Percentiles rank a stretch among this genome's conserved stretches.
phyloP scores from a whole-genome alignment of 1,284 basidiomycete genomes.

The Ganoderma boninense region DNA sequence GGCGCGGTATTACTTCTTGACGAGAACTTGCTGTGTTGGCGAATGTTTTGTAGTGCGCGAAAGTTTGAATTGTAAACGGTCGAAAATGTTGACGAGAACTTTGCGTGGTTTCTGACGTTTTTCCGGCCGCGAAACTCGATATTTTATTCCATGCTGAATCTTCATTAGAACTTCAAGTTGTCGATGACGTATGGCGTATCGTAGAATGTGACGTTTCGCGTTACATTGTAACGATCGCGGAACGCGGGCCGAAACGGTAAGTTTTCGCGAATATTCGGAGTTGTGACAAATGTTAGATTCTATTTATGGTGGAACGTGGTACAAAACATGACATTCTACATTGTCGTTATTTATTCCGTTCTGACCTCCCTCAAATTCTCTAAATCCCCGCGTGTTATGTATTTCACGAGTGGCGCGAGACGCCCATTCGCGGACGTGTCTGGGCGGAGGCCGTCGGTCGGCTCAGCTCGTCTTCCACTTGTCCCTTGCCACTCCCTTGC shows the following conservation, averaged over 20 bases:
- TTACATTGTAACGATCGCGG: not conserved
- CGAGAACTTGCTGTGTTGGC: not conserved
- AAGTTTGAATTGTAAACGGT: not conserved
- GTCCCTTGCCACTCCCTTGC: too few species aligned
- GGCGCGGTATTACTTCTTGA: not conserved
- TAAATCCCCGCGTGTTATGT: too few species aligned
- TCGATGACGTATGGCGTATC: not conserved
- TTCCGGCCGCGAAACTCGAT: not conserved
- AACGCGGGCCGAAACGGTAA: constrained; percentile 1
- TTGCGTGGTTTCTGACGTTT: not conserved
- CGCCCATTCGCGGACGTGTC: too few species aligned
- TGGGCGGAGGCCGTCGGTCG: too few species aligned
- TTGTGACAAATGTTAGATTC: not conserved
- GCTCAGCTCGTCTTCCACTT: too few species aligned
- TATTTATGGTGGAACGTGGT: not conserved
- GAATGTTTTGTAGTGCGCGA: not conserved
- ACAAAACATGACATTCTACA: not conserved
- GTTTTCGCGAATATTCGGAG: not conserved
- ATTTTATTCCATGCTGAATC: not conserved
- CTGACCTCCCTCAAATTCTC: too few species aligned
- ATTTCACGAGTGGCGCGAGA: too few species aligned
- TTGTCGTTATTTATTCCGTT: not conserved
- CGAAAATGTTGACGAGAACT: not conserved
- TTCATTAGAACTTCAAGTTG: not conserved
- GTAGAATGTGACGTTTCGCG: not conserved